Evolutionary conservation across 768 basidiomycete species (phyloP).

Genomic region (Pulveroboletus ravenelii): DNA sequence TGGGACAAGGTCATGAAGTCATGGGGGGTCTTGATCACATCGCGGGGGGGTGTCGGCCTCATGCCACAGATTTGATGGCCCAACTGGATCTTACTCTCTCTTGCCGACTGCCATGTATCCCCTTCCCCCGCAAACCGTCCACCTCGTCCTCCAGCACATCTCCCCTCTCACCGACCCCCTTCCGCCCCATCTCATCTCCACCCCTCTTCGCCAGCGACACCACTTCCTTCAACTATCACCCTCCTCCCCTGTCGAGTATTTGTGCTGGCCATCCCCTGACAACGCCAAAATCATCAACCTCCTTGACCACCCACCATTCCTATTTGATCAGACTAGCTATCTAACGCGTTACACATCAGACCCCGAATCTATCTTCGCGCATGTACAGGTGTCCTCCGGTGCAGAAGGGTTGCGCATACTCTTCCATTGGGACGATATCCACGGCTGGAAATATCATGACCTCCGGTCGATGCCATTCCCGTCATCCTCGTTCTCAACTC

Average conservation of each 20-base stretch:
- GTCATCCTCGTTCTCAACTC: conserved; percentile 27
- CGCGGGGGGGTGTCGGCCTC: conserved; percentile 10
- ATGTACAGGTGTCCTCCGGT: conserved; percentile 43
- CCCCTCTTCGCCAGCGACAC: conserved; percentile 57
- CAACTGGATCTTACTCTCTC: too few species aligned
- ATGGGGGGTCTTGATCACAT: conserved; percentile 8
- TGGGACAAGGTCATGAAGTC: conserved; percentile 7
- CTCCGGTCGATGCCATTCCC: conserved; percentile 69
- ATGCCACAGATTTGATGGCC: too few species aligned
- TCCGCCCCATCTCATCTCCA: conserved; percentile 58
- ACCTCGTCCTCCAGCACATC: conserved; percentile 54
- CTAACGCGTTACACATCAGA: conserved; percentile 42
- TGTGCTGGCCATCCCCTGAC: conserved; percentile 58
- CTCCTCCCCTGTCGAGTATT: conserved; percentile 49
- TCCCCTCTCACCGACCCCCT: conserved; percentile 46
- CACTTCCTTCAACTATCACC: conserved; percentile 54
- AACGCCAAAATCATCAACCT: conserved; percentile 37
- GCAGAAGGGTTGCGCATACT: conserved; percentile 49
- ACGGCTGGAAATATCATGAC: conserved; percentile 70
- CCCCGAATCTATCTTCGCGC: conserved; percentile 50
- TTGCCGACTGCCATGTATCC: conserved; percentile 29
- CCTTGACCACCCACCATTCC: conserved; percentile 36
- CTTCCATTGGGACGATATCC: conserved; percentile 58
- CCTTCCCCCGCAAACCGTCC: conserved; percentile 35
- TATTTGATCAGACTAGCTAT: conserved; percentile 28